These are phyloP conservation scores for Solanum chacoense DNA, from an alignment of 305 asterid genomes.

Conservation along the genomic window DNA sequence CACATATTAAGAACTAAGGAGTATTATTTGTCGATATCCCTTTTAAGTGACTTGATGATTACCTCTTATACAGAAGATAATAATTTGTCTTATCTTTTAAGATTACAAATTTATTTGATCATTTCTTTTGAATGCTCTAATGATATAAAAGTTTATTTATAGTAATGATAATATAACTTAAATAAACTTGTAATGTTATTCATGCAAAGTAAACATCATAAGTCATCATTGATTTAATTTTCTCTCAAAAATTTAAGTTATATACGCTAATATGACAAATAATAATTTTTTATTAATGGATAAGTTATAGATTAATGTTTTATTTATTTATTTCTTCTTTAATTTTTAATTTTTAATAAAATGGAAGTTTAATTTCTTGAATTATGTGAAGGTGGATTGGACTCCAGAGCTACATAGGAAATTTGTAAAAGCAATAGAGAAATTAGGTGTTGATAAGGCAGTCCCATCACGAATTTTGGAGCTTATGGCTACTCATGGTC, in stretches of 20 bases:
- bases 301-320: not conserved
- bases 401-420: constrained; percentile 82
- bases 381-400: constrained; percentile 79
- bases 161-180: not conserved
- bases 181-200: not conserved
- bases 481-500: constrained; percentile 81
- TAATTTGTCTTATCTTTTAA: not conserved
- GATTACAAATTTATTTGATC: not conserved
- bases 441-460: constrained; percentile 82
- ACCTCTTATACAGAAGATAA: not conserved
- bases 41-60: not conserved
- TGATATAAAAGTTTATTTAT: not conserved
- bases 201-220: not conserved
- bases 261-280: not conserved
- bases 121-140: not conserved
- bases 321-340: not conserved
- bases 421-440: constrained; percentile 89
- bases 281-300: not conserved
- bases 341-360: not conserved
- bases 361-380: constrained; percentile 6
- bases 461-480: constrained; percentile 89
- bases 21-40: not conserved
- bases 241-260: not conserved
- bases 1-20: not conserved
- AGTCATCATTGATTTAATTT: not conserved